phyloP scores from a whole-genome alignment of 2,329 filamentous ascomycete genomes.

The Aaosphaeria pasadenensis region DNA sequence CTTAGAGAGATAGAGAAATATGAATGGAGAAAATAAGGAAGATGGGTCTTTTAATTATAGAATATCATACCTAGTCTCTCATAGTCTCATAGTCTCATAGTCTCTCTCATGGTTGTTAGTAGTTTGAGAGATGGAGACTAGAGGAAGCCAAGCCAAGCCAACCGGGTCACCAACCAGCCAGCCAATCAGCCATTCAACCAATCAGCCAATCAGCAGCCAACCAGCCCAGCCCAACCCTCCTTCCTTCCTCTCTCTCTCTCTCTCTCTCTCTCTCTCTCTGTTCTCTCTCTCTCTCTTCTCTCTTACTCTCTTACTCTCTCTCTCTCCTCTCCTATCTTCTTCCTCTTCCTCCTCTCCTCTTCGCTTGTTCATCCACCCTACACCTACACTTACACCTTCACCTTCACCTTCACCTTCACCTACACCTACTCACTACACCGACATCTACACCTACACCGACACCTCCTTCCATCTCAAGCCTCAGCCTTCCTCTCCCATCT shows the following conservation, averaged over 20 bases:
- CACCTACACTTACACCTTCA: not conserved
- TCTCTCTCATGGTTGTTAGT: no score
- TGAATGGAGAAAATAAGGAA: no score
- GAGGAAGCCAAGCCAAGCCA: no score
- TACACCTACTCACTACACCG: not conserved
- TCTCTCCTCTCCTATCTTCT: not conserved
- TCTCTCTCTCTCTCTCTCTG: not conserved
- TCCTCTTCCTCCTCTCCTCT: no score
- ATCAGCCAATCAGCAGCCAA: not conserved
- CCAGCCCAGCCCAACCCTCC: constrained; percentile 2
- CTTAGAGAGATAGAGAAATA: no score
- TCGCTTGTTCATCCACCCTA: not conserved
- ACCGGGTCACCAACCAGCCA: no score
- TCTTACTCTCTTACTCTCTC: not conserved
- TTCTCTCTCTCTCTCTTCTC: not conserved
- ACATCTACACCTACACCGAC: not conserved
- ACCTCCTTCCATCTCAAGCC: not conserved
- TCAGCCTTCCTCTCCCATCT: not conserved
- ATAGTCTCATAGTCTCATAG: no score
- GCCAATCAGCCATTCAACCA: not conserved
- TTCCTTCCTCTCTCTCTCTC: not conserved
- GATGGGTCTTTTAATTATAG: no score
- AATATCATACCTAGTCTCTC: no score
- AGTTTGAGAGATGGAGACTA: no score
- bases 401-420: not conserved